Evolutionary conservation across 495 filamentous ascomycete genomes (phyloP).

Genomic region (Geoglossum glabrum): DNA sequence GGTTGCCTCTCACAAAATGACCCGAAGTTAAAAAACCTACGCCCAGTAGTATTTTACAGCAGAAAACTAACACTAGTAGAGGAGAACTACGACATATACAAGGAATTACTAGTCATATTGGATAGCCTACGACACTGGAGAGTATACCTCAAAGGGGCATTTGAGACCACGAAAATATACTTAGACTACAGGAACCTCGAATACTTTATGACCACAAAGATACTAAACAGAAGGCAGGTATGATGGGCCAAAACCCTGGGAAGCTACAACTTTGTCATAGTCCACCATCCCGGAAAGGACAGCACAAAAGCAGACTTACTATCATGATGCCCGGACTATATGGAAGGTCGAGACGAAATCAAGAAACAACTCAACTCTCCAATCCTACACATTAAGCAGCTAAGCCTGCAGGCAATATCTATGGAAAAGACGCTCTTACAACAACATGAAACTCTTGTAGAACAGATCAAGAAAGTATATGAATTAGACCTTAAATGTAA

Average conservation of each 20-base stretch:
- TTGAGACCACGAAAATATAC: not conserved
- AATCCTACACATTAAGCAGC: too few species aligned
- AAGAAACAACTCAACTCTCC: too few species aligned
- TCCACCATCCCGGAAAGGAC: not conserved
- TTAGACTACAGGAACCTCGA: slow-evolving; percentile 9
- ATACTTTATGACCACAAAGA: slow-evolving; percentile 6
- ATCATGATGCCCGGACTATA: not conserved
- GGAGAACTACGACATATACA: slow-evolving; percentile 13
- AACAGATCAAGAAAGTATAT: too few species aligned
- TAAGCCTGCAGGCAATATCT: too few species aligned
- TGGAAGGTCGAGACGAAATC: not conserved
- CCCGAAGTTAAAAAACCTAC: too few species aligned
- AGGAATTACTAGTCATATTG: slow-evolving; percentile 12
- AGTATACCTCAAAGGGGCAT: slow-evolving; percentile 6
- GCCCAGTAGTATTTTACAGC: slow-evolving; percentile 8
- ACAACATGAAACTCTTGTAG: too few species aligned
- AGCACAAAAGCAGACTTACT: not conserved
- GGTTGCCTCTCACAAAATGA: slow-evolving; percentile 5
- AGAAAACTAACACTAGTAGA: slow-evolving; percentile 6
- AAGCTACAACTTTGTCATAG: not conserved
- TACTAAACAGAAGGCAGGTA: not conserved
- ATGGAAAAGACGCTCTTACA: too few species aligned
- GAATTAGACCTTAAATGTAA: too few species aligned
- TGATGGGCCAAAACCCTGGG: not conserved
- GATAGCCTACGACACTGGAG: slow-evolving; percentile 4